phyloP scores from a whole-genome alignment of 306 rosid species.

The Casuarina glauca region DNA sequence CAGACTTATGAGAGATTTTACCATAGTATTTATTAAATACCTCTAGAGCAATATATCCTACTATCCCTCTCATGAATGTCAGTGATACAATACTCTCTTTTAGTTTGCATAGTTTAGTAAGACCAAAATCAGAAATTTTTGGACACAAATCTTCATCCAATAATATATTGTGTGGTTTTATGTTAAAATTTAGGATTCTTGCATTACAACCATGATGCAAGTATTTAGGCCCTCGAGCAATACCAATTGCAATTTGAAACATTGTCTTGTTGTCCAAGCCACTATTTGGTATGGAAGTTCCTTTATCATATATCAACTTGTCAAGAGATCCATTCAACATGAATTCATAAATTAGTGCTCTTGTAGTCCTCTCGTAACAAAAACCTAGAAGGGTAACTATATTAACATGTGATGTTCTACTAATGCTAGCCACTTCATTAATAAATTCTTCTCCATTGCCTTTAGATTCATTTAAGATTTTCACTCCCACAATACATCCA shows the following conservation, averaged over 20 bases:
- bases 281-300: not conserved
- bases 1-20: slow-evolving; percentile 31
- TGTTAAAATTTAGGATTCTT: slow-evolving; percentile 42
- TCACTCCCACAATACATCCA: slow-evolving; percentile 37
- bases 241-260: slow-evolving; percentile 26
- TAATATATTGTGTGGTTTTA: not conserved
- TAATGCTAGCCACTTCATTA: slow-evolving; percentile 46
- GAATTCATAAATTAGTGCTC: slow-evolving; percentile 42
- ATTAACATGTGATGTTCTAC: slow-evolving; percentile 39
- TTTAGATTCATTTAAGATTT: slow-evolving; percentile 26
- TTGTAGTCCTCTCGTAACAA: slow-evolving; percentile 30
- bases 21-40: slow-evolving; percentile 28
- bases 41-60: slow-evolving; percentile 38
- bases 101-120: slow-evolving; percentile 36
- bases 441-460: slow-evolving; percentile 42
- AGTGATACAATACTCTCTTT: slow-evolving; percentile 37
- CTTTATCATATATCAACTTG: slow-evolving; percentile 17
- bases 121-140: slow-evolving; percentile 44
- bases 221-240: slow-evolving; percentile 43
- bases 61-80: slow-evolving; percentile 31
- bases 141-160: slow-evolving; percentile 17
- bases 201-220: slow-evolving; percentile 12
- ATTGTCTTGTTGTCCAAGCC: slow-evolving; percentile 20
- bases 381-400: slow-evolving; percentile 42
- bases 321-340: slow-evolving; percentile 48